Conservation (phyloP, 2,329 filamentous ascomycete genomes). For the Zarea fungicola region DNA sequence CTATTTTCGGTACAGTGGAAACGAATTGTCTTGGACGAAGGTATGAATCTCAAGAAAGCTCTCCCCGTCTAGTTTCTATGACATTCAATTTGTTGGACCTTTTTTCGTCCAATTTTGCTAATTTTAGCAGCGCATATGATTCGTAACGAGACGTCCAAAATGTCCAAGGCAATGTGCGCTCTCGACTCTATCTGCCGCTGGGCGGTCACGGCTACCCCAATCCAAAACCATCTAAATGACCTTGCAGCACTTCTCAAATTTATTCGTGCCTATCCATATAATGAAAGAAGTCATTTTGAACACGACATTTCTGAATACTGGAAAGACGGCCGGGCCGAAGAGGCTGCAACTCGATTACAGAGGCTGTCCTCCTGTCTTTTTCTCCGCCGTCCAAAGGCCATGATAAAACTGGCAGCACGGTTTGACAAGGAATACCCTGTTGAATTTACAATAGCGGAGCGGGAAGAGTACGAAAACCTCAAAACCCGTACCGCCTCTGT, state of each 20-base stretch:
- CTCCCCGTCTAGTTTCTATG: too few species aligned
- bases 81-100: background rate
- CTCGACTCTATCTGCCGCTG: conserved; percentile 34
- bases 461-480: conserved; percentile 29
- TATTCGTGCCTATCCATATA: conserved; percentile 35
- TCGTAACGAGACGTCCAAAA: conserved; percentile 28
- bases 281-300: conserved; percentile 33
- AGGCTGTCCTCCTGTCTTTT: conserved; percentile 32
- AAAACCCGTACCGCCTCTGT: conserved; percentile 22
- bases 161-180: conserved; percentile 31
- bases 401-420: conserved; percentile 33
- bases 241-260: conserved; percentile 37
- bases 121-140: conserved; percentile 34
- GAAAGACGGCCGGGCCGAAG: conserved; percentile 31
- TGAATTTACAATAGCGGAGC: conserved; percentile 32
- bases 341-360: conserved; percentile 35
- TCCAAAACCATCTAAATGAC: conserved; percentile 40
- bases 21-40: conserved; percentile 15
- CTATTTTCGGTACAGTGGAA: conserved; percentile 33
- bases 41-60: background rate
- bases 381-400: conserved; percentile 34
- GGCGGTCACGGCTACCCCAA: conserved; percentile 43
- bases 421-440: conserved; percentile 29
- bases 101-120: background rate
- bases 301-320: conserved; percentile 32